These are phyloP conservation scores for Forsythia suspensa DNA, from an alignment of 257 asterid species.

Conservation along the genomic window DNA sequence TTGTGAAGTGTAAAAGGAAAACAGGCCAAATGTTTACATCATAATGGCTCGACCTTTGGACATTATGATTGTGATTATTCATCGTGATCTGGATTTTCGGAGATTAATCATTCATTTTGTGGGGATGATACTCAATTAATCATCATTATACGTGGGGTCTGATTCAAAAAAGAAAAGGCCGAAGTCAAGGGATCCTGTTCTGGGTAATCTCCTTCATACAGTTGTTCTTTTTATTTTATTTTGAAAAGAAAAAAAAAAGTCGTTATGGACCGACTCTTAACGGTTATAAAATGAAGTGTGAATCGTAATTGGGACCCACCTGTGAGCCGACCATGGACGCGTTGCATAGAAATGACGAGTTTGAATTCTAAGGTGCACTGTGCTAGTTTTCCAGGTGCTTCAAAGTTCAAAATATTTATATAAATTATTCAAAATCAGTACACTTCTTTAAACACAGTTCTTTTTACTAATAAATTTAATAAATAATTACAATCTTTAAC, in stretches of 20 bases:
- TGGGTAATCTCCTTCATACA: too few species aligned
- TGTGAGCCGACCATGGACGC: neutral
- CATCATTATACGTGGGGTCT: conserved; percentile 30
- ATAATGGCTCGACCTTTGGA: neutral
- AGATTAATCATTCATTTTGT: neutral
- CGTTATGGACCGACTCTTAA: conserved; percentile 21
- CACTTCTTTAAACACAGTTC: too few species aligned
- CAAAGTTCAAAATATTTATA: too few species aligned
- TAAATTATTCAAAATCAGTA: too few species aligned
- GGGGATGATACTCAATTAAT: neutral
- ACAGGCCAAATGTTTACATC: neutral
- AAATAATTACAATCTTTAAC: too few species aligned
- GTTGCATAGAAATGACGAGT: neutral
- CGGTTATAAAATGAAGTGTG: conserved; percentile 25
- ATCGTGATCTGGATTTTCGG: neutral
- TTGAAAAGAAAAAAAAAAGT: neutral
- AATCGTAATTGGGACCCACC: neutral
- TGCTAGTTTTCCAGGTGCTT: too few species aligned
- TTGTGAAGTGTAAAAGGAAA: too few species aligned
- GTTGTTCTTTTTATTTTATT: too few species aligned
- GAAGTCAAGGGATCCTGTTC: neutral
- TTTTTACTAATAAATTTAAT: too few species aligned
- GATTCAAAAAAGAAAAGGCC: neutral
- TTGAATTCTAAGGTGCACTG: too few species aligned
- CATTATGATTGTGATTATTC: neutral